Evolutionary conservation across 2,329 filamentous ascomycete species (phyloP), one percentile per base, ranked within the genome.

Genomic region (Fusarium coicis): DNA sequence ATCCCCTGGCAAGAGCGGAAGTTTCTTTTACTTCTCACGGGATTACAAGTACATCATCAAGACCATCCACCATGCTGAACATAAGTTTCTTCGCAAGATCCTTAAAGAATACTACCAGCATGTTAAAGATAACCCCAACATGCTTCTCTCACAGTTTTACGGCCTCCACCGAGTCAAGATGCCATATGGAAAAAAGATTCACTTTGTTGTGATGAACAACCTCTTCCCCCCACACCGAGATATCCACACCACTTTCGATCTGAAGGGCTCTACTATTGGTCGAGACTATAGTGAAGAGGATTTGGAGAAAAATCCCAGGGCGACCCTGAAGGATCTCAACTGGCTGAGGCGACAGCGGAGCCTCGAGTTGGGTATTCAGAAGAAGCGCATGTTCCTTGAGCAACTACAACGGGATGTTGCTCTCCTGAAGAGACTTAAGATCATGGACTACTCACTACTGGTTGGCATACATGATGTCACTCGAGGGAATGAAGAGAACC

Each of bases 41-140:
- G 96, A 99, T 84, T 99, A 99, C 88, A 98, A 98, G 84, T 99
- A 99, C 84, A 99, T 99, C 84, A 99, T 99, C 89, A 99, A 99
- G 85, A 99, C 96, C 28, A 98, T 99, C 76, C 96, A 99, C 81
- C 96, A 98, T 78, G 91, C 91, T 76, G 96, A 99, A 83, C 93
- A 96, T 86, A 95, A 95, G 79, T 95, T 96, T 73, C 87, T 97
- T 54, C 88, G 93, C 57, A 95, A 92, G 82, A 93, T 96, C 65
- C 85, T 97, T 64, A 94, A 92, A 80, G 93, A 98, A 69, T 99
- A 99, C 83, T 98, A 98, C 84, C 87, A 93, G 63, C 96, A 99
- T 81, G 94, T 98, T 74, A 91, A 91, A 77, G 89, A 95, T 40
- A 98, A 99, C 82, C 96, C 96, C 11, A 97, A 99, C 83, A 99